phyloP scores from a whole-genome alignment of 306 rosid genomes.

The Rubus idaeus region DNA sequence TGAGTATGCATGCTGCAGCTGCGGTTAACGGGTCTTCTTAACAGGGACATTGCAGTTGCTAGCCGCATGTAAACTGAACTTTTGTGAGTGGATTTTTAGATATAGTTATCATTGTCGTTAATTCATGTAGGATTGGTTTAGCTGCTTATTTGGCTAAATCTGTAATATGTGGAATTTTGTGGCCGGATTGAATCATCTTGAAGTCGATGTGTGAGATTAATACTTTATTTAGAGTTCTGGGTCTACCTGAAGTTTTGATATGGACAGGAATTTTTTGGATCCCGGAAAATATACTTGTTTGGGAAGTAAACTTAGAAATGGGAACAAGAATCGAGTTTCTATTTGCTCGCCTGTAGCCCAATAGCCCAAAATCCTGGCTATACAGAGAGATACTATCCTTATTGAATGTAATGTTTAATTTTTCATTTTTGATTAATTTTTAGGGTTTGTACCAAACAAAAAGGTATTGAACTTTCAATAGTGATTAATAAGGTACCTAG shows the following conservation, averaged over 20 bases:
- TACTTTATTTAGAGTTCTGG: slow-evolving; percentile 46
- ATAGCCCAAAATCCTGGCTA: neutral
- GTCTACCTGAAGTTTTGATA: slow-evolving; percentile 33
- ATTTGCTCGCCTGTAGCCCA: neutral
- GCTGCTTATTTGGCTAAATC: slow-evolving; percentile 46
- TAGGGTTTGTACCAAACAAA: too few species aligned
- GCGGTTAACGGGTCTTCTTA: slow-evolving; percentile 73
- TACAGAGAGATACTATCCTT: neutral
- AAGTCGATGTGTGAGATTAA: slow-evolving; percentile 31
- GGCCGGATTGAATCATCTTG: slow-evolving; percentile 43
- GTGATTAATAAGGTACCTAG: too few species aligned
- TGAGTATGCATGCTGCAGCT: slow-evolving; percentile 61
- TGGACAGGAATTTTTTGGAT: slow-evolving; percentile 24
- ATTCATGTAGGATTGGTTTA: slow-evolving; percentile 45
- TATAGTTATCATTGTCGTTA: slow-evolving; percentile 21
- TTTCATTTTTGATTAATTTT: neutral
- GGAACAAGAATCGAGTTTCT: neutral
- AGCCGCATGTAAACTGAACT: slow-evolving; percentile 27
- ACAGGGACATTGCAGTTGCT: slow-evolving; percentile 22
- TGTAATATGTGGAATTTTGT: slow-evolving; percentile 46
- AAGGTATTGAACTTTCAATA: too few species aligned
- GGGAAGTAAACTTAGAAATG: neutral
- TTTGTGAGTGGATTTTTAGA: slow-evolving; percentile 29
- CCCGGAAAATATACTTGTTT: slow-evolving; percentile 14
- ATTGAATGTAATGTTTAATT: neutral